These are phyloP conservation scores for Suhomyces kilbournensis DNA, from an alignment of 805 yeast species.

Conservation along the genomic window DNA sequence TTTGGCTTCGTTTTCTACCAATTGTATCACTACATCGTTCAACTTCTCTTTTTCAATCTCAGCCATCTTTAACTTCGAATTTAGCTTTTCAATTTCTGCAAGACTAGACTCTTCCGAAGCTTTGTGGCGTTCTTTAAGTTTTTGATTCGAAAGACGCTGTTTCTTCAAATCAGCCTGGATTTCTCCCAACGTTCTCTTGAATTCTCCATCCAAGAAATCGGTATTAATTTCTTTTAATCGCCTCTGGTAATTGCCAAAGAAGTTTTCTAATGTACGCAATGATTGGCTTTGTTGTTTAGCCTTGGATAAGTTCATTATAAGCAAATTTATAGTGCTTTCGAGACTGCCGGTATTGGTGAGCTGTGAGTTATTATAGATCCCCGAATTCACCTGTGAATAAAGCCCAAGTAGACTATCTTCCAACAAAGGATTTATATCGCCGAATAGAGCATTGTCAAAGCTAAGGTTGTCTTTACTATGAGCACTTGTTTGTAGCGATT, in stretches of 20 bases:
- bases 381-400: constrained; percentile 47
- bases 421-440: constrained; percentile 49
- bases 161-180: constrained; percentile 15
- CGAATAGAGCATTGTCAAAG: constrained; percentile 61
- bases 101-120: constrained; percentile 7
- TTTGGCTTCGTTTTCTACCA: background rate
- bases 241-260: constrained; percentile 48
- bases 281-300: constrained; percentile 59
- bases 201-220: constrained; percentile 19
- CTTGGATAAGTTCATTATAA: constrained; percentile 54
- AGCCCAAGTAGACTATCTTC: constrained; percentile 52
- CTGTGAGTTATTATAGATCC: constrained; percentile 58
- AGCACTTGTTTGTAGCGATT: background rate
- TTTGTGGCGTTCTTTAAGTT: constrained; percentile 15
- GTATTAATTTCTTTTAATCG: constrained; percentile 25
- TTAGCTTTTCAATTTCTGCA: constrained; percentile 2
- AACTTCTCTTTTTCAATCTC: constrained; percentile 11
- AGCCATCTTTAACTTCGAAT: constrained; percentile 3
- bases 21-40: background rate
- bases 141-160: constrained; percentile 12
- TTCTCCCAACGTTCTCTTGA: constrained; percentile 10
- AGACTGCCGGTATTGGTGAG: constrained; percentile 55
- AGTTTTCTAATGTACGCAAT: constrained; percentile 51
- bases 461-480: constrained; percentile 14
- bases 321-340: constrained; percentile 51